Evolutionary conservation across 2,329 filamentous ascomycete species (phyloP).

Genomic region (Colletotrichum sp.): DNA sequence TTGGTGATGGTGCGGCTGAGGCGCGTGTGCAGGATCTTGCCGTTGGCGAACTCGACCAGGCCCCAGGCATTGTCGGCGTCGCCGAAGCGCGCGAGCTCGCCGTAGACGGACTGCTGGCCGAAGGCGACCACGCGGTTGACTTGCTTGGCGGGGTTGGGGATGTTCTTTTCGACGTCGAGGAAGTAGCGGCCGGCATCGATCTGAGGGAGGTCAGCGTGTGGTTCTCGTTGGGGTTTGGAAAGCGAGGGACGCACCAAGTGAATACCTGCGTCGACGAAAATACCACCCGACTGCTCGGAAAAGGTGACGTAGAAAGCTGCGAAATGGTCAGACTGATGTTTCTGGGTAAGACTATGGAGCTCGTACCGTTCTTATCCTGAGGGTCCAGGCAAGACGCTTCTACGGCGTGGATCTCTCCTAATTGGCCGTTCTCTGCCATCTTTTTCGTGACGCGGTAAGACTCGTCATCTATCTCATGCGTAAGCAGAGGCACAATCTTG

Average conservation of each 20-base stretch:
- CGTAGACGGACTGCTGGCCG: not conserved
- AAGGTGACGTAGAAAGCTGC: not conserved
- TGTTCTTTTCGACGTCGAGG: not conserved
- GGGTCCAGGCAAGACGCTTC: not conserved
- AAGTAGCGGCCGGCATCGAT: not conserved
- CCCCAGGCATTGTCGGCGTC: slow-evolving; percentile 37
- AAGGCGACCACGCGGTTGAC: not conserved
- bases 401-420: not conserved
- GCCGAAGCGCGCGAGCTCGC: not conserved
- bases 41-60: slow-evolving; percentile 39
- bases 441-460: not conserved
- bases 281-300: not conserved
- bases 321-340: not conserved
- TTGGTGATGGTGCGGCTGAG: slow-evolving; percentile 37
- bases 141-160: not conserved
- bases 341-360: rapidly evolving
- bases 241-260: rapidly evolving
- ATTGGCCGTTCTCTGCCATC: not conserved
- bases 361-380: not conserved
- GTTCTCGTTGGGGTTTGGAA: rapidly evolving
- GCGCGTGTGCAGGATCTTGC: slow-evolving; percentile 37
- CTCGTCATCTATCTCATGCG: rapidly evolving
- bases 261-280: not conserved
- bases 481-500: no score
- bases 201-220: not conserved